Conservation (phyloP, 1,139 yeast species). For the Candida pseudoviswanathii region DNA sequence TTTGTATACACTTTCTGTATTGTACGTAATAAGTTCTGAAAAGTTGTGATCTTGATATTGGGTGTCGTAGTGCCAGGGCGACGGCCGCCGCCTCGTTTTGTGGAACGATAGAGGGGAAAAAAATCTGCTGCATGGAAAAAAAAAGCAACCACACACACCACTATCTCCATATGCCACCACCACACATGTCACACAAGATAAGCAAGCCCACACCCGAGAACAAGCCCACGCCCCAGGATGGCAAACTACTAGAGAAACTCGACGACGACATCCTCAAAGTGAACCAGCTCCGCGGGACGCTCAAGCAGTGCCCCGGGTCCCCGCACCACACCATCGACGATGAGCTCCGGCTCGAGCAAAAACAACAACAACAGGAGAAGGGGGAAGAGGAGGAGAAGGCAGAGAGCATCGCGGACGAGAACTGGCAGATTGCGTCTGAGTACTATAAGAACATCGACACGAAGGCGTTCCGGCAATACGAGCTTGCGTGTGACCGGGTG, state of each 20-base stretch:
- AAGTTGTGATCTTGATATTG: no score
- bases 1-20: no score
- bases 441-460: slow-evolving; percentile 40
- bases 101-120: neutral
- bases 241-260: slow-evolving; percentile 32
- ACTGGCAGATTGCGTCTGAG: slow-evolving; percentile 31
- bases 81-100: neutral
- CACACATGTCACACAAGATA: slow-evolving; percentile 2
- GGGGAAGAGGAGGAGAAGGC: slow-evolving; percentile 6
- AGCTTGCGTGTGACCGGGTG: slow-evolving; percentile 69
- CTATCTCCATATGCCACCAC: neutral
- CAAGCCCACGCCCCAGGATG: slow-evolving; percentile 1
- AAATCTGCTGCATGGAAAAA: neutral
- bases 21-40: no score
- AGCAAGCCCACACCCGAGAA: neutral
- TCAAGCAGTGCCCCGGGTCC: slow-evolving; percentile 3
- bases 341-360: slow-evolving; percentile 13
- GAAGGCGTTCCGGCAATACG: slow-evolving; percentile 62
- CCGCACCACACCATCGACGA: slow-evolving; percentile 11
- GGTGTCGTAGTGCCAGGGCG: no score
- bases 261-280: slow-evolving; percentile 39
- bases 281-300: slow-evolving; percentile 21
- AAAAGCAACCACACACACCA: neutral
- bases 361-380: neutral
- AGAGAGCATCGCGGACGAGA: slow-evolving; percentile 12